Percentiles rank a stretch among this genome's conserved stretches.
These are phyloP conservation scores for Phialophora verrucosa DNA, from an alignment of 2,329 filamentous ascomycete genomes.

Conservation along the genomic window DNA sequence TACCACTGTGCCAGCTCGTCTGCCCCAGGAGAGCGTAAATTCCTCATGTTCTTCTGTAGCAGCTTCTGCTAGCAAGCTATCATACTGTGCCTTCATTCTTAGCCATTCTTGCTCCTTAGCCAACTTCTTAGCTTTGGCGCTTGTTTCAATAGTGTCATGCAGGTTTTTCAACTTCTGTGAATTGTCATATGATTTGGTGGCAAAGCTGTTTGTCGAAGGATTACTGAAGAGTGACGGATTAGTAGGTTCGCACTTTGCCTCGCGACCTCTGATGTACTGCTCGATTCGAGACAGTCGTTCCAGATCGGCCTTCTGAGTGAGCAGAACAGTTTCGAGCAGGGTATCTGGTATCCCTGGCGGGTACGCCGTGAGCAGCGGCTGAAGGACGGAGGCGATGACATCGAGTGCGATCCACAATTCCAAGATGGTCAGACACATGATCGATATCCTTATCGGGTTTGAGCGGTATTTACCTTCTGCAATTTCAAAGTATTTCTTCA, in stretches of 20 bases:
- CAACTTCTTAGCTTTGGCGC: slow-evolving; percentile 43
- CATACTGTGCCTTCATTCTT: slow-evolving; percentile 41
- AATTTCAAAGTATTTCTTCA: slow-evolving; percentile 45
- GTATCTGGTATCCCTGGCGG: slow-evolving; percentile 50
- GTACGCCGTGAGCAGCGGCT: slow-evolving; percentile 56
- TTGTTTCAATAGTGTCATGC: slow-evolving; percentile 46
- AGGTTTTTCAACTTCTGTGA: slow-evolving; percentile 51
- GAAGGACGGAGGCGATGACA: slow-evolving; percentile 48
- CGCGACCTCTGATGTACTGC: slow-evolving; percentile 52
- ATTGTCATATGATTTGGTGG: slow-evolving; percentile 56
- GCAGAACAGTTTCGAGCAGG: slow-evolving; percentile 53
- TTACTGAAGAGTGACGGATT: slow-evolving; percentile 48
- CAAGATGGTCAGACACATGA: slow-evolving; percentile 62
- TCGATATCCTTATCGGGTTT: slow-evolving; percentile 56
- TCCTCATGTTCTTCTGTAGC: slow-evolving; percentile 12
- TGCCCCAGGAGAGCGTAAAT: not conserved
- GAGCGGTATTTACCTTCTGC: slow-evolving; percentile 45
- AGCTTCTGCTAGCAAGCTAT: not conserved
- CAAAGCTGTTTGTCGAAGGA: slow-evolving; percentile 50
- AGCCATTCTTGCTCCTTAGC: slow-evolving; percentile 47
- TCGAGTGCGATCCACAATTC: slow-evolving; percentile 67
- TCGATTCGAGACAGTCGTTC: slow-evolving; percentile 55
- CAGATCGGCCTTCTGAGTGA: slow-evolving; percentile 55
- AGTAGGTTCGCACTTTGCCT: slow-evolving; percentile 22
- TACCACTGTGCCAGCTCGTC: slow-evolving; percentile 1